These are phyloP conservation scores for Penicillium ochrochloron DNA, from an alignment of 495 filamentous ascomycete species.

Conservation along the genomic window DNA sequence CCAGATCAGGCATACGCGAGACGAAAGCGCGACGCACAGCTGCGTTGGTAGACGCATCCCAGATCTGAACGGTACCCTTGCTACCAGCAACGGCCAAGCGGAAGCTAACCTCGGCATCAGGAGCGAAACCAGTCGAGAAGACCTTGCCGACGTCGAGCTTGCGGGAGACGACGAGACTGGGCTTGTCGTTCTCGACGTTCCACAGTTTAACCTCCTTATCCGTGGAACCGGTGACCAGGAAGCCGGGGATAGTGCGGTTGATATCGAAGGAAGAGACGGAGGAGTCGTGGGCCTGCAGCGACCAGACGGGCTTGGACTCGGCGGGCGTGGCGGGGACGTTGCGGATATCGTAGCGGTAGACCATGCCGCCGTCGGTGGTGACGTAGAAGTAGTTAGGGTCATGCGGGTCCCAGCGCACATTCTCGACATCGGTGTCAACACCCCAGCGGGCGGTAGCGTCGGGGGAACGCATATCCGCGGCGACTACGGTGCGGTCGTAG, in stretches of 20 bases:
- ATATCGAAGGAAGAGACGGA: constrained; percentile 95
- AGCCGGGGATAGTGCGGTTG: constrained; percentile 86
- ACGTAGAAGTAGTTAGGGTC: constrained; percentile 92
- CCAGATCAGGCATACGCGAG: constrained; percentile 61
- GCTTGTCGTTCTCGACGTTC: constrained; percentile 78
- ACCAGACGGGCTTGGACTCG: constrained; percentile 85
- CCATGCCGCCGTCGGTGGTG: constrained; percentile 85
- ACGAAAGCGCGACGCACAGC: constrained; percentile 89
- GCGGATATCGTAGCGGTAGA: constrained; percentile 86
- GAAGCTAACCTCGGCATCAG: constrained; percentile 87
- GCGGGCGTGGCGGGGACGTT: constrained; percentile 68
- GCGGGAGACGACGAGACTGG: constrained; percentile 86
- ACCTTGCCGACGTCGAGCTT: constrained; percentile 94
- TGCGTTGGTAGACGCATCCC: constrained; percentile 94
- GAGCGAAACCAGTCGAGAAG: constrained; percentile 87
- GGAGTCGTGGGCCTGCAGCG: constrained; percentile 91
- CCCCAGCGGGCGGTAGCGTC: constrained; percentile 83
- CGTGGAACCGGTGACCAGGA: constrained; percentile 87
- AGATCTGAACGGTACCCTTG: constrained; percentile 90
- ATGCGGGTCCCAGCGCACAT: constrained; percentile 89
- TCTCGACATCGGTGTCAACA: constrained; percentile 94
- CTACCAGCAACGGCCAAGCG: constrained; percentile 91
- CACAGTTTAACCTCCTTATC: constrained; percentile 97
- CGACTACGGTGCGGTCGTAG: constrained; percentile 91
- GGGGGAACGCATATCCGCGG: constrained; percentile 90